phyloP scores from a whole-genome alignment of 2,329 filamentous ascomycete species.

The Alternaria burnsii region DNA sequence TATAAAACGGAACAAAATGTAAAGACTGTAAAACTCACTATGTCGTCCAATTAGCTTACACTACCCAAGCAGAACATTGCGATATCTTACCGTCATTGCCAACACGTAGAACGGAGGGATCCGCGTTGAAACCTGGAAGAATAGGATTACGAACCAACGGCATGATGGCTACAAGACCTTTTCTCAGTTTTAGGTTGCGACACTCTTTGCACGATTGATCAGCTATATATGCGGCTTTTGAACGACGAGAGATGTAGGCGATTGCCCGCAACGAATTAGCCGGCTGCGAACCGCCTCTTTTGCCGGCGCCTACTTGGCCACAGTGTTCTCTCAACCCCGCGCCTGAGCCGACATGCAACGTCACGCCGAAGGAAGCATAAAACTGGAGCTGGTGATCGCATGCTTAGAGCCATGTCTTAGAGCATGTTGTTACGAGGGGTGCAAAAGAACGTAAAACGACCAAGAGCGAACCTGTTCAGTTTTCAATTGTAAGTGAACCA shows the following conservation, averaged over 20 bases:
- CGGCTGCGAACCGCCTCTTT: conserved; percentile 13
- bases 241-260: not conserved
- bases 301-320: conserved; percentile 19
- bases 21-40: conserved; percentile 10
- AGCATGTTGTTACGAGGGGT: not conserved
- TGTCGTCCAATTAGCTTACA: conserved; percentile 5
- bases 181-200: not conserved
- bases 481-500: not conserved
- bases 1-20: not conserved
- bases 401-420: not conserved
- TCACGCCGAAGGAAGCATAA: conserved; percentile 1
- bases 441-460: not conserved
- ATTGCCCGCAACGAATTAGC: conserved; percentile 12
- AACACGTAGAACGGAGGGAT: conserved; percentile 65
- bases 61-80: not conserved
- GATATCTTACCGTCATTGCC: conserved; percentile 48
- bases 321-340: conserved; percentile 5
- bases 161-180: conserved; percentile 38
- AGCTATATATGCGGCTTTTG: not conserved
- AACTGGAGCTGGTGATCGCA: conserved; percentile 1
- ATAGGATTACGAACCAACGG: conserved; percentile 59
- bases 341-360: conserved; percentile 4
- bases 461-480: not conserved
- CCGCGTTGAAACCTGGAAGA: conserved; percentile 68
- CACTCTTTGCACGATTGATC: not conserved